phyloP scores from a whole-genome alignment of 345 rosid genomes.

The Brassica napus region DNA sequence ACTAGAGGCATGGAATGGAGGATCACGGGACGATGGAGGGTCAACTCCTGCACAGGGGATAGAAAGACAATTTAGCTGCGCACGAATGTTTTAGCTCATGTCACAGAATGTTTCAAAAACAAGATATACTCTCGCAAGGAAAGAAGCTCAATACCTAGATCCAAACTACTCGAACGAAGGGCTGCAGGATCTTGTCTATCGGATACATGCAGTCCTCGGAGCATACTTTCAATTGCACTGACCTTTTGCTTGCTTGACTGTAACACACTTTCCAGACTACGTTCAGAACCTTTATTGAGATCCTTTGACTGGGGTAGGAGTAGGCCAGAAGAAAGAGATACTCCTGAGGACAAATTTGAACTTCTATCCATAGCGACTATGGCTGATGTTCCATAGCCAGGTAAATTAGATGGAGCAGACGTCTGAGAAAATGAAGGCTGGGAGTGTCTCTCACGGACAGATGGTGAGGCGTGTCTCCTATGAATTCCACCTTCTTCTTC shows the following conservation, averaged over 20 bases:
- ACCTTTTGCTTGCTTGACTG: constrained; percentile 98
- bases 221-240: constrained; percentile 99
- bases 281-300: constrained; percentile 70
- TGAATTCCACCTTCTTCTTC: constrained; percentile 98
- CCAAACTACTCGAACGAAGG: constrained; percentile 88
- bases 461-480: constrained; percentile 96
- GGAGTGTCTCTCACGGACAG: constrained; percentile 80
- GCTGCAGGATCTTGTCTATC: constrained; percentile 79
- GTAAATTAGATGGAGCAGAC: constrained; percentile 55
- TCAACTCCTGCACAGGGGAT: constrained; percentile 98
- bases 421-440: constrained; percentile 61
- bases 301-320: constrained; percentile 72
- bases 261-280: constrained; percentile 94
- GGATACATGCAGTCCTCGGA: constrained; percentile 86
- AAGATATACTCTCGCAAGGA: constrained; percentile 31
- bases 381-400: constrained; percentile 96
- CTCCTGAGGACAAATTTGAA: constrained; percentile 67
- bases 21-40: constrained; percentile 99
- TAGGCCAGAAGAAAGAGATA: constrained; percentile 75
- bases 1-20: constrained; percentile 75
- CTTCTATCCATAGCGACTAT: constrained; percentile 95
- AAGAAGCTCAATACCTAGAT: constrained; percentile 80
- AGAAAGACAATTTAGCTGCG: constrained; percentile 58
- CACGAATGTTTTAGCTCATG: constrained; percentile 37
- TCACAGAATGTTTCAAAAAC: constrained; percentile 18